These are phyloP conservation scores for Moesziomyces aphidis DNA, from an alignment of 1,284 basidiomycete species.

Conservation along the genomic window DNA sequence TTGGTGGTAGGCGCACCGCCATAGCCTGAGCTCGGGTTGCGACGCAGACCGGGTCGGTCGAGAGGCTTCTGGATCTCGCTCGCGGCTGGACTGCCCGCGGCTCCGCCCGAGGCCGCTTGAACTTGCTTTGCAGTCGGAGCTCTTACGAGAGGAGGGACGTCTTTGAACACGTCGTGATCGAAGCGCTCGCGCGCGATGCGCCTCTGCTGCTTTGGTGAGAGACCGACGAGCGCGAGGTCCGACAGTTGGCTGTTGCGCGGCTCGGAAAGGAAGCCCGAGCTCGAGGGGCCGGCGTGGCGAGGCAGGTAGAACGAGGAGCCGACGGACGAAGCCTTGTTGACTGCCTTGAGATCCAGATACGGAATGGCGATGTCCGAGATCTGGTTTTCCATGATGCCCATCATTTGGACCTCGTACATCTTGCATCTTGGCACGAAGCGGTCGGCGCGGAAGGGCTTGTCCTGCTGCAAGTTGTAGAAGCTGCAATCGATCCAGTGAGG, in stretches of 20 bases:
- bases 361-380: constrained; percentile 64
- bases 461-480: constrained; percentile 67
- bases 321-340: constrained; percentile 41
- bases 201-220: constrained; percentile 43
- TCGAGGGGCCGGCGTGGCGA: constrained; percentile 28
- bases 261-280: constrained; percentile 42
- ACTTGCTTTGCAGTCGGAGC: constrained; percentile 10
- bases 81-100: constrained; percentile 22
- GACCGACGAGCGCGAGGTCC: constrained; percentile 36
- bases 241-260: constrained; percentile 35
- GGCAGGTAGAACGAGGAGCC: constrained; percentile 49
- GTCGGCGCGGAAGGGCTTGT: constrained; percentile 63
- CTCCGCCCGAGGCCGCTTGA: not conserved
- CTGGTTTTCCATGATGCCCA: constrained; percentile 66
- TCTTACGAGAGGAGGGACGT: constrained; percentile 33
- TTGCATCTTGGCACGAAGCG: constrained; percentile 67
- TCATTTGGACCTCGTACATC: constrained; percentile 67
- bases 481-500: constrained; percentile 67
- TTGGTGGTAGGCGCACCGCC: constrained; percentile 17
- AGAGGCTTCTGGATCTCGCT: constrained; percentile 30
- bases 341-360: constrained; percentile 56
- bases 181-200: constrained; percentile 57
- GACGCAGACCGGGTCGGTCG: constrained; percentile 38
- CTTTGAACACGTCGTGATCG: constrained; percentile 58
- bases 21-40: constrained; percentile 42